These are phyloP conservation scores for Rhododendron molle DNA, from an alignment of 148 eudicot species.

Conservation along the genomic window DNA sequence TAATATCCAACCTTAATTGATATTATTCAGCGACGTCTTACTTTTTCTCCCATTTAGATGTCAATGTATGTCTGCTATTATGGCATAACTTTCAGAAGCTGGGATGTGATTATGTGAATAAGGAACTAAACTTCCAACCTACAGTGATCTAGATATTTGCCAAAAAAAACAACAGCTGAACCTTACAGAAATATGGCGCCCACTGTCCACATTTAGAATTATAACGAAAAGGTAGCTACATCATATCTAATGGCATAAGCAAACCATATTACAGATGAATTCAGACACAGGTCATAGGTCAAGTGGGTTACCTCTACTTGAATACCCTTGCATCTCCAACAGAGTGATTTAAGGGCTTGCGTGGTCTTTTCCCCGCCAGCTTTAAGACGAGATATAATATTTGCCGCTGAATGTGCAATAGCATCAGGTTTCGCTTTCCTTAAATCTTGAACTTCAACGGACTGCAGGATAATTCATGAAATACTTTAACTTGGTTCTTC, in stretches of 20 bases:
- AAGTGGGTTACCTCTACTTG: slow-evolving; percentile 70
- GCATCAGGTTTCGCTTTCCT: slow-evolving; percentile 88
- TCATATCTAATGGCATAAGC: not conserved
- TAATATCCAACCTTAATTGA: not conserved
- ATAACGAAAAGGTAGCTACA: not conserved
- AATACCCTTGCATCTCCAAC: slow-evolving; percentile 96
- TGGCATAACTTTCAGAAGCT: not conserved
- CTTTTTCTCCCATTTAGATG: not conserved
- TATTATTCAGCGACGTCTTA: not conserved
- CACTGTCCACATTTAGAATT: not conserved
- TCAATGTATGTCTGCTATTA: not conserved
- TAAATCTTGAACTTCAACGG: slow-evolving; percentile 83
- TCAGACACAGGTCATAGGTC: not conserved
- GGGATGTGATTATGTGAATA: not conserved
- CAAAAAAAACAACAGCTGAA: too few relatives aligned
- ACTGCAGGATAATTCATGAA: slow-evolving; percentile 36
- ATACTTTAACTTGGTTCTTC: not conserved
- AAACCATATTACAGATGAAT: not conserved
- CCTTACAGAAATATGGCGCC: not conserved
- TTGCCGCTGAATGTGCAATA: slow-evolving; percentile 88
- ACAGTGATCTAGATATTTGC: not conserved
- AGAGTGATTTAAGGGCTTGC: slow-evolving; percentile 80
- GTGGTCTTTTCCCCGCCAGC: slow-evolving; percentile 91
- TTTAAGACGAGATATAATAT: slow-evolving; percentile 81
- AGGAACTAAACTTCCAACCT: not conserved